A percentile compares a stretch with the other conserved stretches of the same genome.
Evolutionary conservation across 805 yeast species (phyloP).

Genomic region (Kazachstania psychrophila): DNA sequence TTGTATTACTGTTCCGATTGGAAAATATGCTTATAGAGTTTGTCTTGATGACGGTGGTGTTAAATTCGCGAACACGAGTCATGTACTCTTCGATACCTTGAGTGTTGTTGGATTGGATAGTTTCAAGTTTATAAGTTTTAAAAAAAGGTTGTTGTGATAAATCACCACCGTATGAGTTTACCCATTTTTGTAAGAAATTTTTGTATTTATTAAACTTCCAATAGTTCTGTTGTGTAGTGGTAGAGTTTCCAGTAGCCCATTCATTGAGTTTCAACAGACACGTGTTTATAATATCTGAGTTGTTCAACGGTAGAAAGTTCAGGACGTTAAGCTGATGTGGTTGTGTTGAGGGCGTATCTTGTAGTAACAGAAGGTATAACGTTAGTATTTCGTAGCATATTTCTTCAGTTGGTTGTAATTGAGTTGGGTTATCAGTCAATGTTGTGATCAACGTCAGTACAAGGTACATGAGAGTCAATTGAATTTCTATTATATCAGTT

Average conservation of each 20-base stretch:
- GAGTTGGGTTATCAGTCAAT: neutral
- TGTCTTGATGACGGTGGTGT: too few species aligned
- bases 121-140: slow-evolving; percentile 4
- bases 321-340: slow-evolving; percentile 19
- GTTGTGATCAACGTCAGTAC: slow-evolving; percentile 7
- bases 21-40: too few species aligned
- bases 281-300: slow-evolving; percentile 17
- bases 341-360: slow-evolving; percentile 16
- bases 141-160: slow-evolving; percentile 9
- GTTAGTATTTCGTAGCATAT: slow-evolving; percentile 24
- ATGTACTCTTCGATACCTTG: too few species aligned
- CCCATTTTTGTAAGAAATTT: slow-evolving; percentile 20
- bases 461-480: slow-evolving; percentile 23
- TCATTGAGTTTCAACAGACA: slow-evolving; percentile 17
- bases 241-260: slow-evolving; percentile 8
- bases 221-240: slow-evolving; percentile 7
- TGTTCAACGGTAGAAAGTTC: slow-evolving; percentile 25
- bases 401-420: slow-evolving; percentile 10
- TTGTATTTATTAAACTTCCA: slow-evolving; percentile 20
- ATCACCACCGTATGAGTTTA: slow-evolving; percentile 17
- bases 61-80: too few species aligned
- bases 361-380: slow-evolving; percentile 21
- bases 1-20: slow-evolving; percentile 1
- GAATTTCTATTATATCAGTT: slow-evolving; percentile 23
- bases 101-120: too few species aligned